Base-by-base conservation (phyloP, 2,329 filamentous ascomycete genomes). In the Aureobasidium sp. region DNA sequence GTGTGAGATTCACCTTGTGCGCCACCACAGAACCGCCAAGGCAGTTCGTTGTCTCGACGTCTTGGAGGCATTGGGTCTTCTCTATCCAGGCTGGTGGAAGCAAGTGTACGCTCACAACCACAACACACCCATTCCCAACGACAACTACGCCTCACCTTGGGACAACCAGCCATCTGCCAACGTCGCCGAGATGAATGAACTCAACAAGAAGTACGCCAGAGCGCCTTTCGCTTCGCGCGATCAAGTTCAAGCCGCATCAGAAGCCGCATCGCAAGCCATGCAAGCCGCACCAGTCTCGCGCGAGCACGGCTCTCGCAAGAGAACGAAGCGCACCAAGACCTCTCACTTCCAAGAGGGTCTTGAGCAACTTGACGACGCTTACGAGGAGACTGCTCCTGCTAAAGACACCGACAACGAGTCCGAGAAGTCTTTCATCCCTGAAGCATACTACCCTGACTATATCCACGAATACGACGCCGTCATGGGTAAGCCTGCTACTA, bases 51-150 rank as follows among this genome's bases (percentile, higher is more conserved):
- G 26, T 23, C 9, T 60, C n/a, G 46, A 60, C 7, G 17, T 60
- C 29, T 15, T 50, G 2, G 13, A 50, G 6, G 46, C 15, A 1
- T 27, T 60, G 23, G 57, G 57, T 15, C 46, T 60, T 9, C 46
- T 60, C 44, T 41, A 42, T 26, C 57, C 44, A 26, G 57, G 57
- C 20, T 51, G 46, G 32, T 60, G 57, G 57, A 51, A 41, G 36
- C 32, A 41, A 37, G 23, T 41, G 6, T 51, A 41, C 46, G 57
- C 57, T 7, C 26, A 17, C 12, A n/a, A 32, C 1, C 23, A 60
- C 57, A 37, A 39, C 32, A 58, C 29, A 2, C 5, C 29, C 8
- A 17, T 42, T 2, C 26, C 8, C 10, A 29, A 27, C n/a, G 17
- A 23, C 27, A 57, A 32, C 26, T 58, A 26, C 42, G 42, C 23